phyloP scores from a whole-genome alignment of 495 filamentous ascomycete species.

The Daldinia grandis region DNA sequence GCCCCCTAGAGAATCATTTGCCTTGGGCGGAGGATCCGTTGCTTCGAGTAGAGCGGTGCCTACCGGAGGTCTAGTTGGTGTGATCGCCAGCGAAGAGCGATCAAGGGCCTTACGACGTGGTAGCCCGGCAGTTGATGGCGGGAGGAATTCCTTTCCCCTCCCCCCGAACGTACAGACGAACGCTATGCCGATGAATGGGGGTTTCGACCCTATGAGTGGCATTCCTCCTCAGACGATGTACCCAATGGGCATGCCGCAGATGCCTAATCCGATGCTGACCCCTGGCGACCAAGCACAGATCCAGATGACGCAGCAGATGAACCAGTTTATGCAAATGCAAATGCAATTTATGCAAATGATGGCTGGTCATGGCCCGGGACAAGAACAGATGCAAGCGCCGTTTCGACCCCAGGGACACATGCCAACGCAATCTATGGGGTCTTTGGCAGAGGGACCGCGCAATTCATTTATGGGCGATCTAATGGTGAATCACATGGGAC shows the following conservation, averaged over 20 bases:
- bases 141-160: slow-evolving; percentile 30
- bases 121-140: slow-evolving; percentile 69
- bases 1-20: slow-evolving; percentile 77
- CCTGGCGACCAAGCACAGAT: slow-evolving; percentile 79
- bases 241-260: slow-evolving; percentile 52
- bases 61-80: slow-evolving; percentile 83
- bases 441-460: slow-evolving; percentile 49
- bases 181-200: slow-evolving; percentile 48
- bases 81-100: slow-evolving; percentile 87
- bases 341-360: slow-evolving; percentile 93
- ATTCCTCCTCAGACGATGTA: slow-evolving; percentile 62
- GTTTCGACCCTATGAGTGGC: slow-evolving; percentile 55
- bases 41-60: slow-evolving; percentile 54
- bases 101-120: slow-evolving; percentile 78
- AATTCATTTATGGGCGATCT: slow-evolving; percentile 55
- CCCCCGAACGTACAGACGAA: slow-evolving; percentile 30
- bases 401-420: slow-evolving; percentile 49
- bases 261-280: slow-evolving; percentile 55
- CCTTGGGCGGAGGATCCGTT: slow-evolving; percentile 71
- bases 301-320: slow-evolving; percentile 89
- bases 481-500: slow-evolving; percentile 43
- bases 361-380: slow-evolving; percentile 48
- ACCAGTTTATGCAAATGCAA: slow-evolving; percentile 90
- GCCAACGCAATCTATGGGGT: slow-evolving; percentile 47
- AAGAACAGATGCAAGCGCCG: slow-evolving; percentile 37